phyloP scores from a whole-genome alignment of 2,329 filamentous ascomycete genomes.

The Exophiala oligosperma region DNA sequence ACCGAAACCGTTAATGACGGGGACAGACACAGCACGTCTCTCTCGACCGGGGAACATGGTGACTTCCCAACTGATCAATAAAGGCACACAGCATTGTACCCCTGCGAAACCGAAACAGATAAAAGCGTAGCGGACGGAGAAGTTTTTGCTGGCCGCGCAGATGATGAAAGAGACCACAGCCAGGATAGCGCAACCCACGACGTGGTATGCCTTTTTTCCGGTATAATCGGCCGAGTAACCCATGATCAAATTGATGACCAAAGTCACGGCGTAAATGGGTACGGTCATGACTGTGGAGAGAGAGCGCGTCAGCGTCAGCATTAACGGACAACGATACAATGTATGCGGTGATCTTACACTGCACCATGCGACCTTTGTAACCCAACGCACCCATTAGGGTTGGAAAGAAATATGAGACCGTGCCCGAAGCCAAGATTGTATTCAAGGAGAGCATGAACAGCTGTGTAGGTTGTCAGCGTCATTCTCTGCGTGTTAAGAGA shows the following conservation, averaged over 20 bases:
- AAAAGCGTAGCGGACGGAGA: conserved; percentile 15
- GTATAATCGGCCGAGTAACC: conserved; percentile 14
- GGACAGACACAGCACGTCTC: conserved; percentile 11
- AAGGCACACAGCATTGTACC: conserved; percentile 13
- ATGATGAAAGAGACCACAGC: conserved; percentile 15
- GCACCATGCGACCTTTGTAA: conserved; percentile 15
- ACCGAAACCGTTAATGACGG: conserved; percentile 17
- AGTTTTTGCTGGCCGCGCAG: conserved; percentile 12
- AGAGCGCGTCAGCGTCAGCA: background rate
- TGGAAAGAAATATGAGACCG: conserved; percentile 17
- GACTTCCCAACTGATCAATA: conserved; percentile 18
- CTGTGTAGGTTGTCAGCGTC: conserved; percentile 1
- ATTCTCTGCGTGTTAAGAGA: background rate
- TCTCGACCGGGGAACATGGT: conserved; percentile 18
- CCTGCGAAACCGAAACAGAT: conserved; percentile 17
- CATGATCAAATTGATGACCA: conserved; percentile 10
- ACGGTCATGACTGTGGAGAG: conserved; percentile 15
- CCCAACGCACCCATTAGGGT: conserved; percentile 15
- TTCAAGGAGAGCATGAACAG: conserved; percentile 17
- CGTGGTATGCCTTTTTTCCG: conserved; percentile 15
- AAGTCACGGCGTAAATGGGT: conserved; percentile 13
- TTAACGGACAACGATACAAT: background rate
- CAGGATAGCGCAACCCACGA: conserved; percentile 9
- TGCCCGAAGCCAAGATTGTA: conserved; percentile 14
- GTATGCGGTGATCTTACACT: conserved; percentile 7